A percentile compares a stretch with the other conserved stretches of the same genome.
Conservation (phyloP, 208 protist species). For the Trypanosoma mega region DNA sequence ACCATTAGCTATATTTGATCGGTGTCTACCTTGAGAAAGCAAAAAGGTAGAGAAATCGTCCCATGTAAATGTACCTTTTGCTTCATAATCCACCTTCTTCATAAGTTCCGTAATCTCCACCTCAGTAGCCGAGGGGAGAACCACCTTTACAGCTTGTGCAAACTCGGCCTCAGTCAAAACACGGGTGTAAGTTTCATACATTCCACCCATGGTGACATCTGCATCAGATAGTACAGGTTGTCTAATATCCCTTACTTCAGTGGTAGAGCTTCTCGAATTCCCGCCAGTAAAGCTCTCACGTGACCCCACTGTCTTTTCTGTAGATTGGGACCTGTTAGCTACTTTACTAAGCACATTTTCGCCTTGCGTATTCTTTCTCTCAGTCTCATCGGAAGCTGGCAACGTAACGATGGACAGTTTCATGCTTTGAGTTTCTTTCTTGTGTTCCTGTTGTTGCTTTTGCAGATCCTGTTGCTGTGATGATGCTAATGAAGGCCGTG, state of each 20-base stretch:
- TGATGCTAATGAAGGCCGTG: too few relatives aligned
- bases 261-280: too few relatives aligned
- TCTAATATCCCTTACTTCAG: background rate
- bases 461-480: too few relatives aligned
- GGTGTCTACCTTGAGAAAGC: slow-evolving; percentile 59
- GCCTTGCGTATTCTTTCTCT: too few relatives aligned
- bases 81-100: slow-evolving; percentile 75
- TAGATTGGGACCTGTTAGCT: background rate
- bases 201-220: background rate
- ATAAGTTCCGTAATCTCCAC: slow-evolving; percentile 58
- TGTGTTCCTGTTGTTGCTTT: too few relatives aligned
- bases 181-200: slow-evolving; percentile 23
- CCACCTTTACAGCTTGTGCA: slow-evolving; percentile 21
- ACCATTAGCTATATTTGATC: slow-evolving; percentile 43
- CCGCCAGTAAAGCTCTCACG: too few relatives aligned
- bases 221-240: background rate
- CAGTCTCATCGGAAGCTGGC: too few relatives aligned
- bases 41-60: slow-evolving; percentile 80
- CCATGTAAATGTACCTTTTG: slow-evolving; percentile 57
- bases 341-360: too few relatives aligned
- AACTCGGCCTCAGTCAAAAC: slow-evolving; percentile 33
- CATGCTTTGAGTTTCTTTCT: too few relatives aligned
- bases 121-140: slow-evolving; percentile 37
- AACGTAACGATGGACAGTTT: too few relatives aligned
- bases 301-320: background rate